Conservation (phyloP, 768 basidiomycete species). For the Dioszegia hungarica region DNA sequence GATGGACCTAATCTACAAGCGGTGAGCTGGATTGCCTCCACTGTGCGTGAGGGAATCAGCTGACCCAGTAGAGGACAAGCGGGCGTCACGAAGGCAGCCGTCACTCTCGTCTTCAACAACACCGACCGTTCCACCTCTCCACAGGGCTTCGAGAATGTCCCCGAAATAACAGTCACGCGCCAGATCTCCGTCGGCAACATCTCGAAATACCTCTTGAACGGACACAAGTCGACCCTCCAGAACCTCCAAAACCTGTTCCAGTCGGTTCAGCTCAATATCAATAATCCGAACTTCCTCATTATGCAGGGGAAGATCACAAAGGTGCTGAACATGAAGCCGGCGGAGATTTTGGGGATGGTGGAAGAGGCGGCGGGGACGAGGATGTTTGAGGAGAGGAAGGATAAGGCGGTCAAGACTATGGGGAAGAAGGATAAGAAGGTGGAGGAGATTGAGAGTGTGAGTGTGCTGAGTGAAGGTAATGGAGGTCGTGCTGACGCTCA, state of each 20-base stretch:
- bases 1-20: slow-evolving; percentile 97
- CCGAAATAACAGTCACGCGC: slow-evolving; percentile 88
- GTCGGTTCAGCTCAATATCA: slow-evolving; percentile 96
- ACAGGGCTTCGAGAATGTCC: slow-evolving; percentile 67
- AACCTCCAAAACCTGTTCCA: slow-evolving; percentile 87
- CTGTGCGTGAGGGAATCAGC: neutral
- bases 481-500: slow-evolving; percentile 14
- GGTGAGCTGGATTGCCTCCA: slow-evolving; percentile 46
- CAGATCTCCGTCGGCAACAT: slow-evolving; percentile 90
- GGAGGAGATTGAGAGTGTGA: slow-evolving; percentile 68
- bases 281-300: slow-evolving; percentile 98
- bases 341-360: slow-evolving; percentile 96
- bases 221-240: slow-evolving; percentile 84
- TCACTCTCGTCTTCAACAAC: slow-evolving; percentile 98
- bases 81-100: slow-evolving; percentile 91
- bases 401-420: slow-evolving; percentile 94
- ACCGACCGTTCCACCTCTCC: slow-evolving; percentile 81
- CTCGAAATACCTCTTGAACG: slow-evolving; percentile 91
- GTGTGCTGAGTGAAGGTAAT: slow-evolving; percentile 15
- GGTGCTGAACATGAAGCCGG: slow-evolving; percentile 95
- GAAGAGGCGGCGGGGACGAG: slow-evolving; percentile 97
- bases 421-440: slow-evolving; percentile 94
- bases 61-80: slow-evolving; percentile 69
- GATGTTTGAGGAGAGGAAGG: slow-evolving; percentile 98
- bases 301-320: slow-evolving; percentile 99